Base-by-base conservation (phyloP, 176 grass and related monocot species). In the Hordeum marinum region DNA sequence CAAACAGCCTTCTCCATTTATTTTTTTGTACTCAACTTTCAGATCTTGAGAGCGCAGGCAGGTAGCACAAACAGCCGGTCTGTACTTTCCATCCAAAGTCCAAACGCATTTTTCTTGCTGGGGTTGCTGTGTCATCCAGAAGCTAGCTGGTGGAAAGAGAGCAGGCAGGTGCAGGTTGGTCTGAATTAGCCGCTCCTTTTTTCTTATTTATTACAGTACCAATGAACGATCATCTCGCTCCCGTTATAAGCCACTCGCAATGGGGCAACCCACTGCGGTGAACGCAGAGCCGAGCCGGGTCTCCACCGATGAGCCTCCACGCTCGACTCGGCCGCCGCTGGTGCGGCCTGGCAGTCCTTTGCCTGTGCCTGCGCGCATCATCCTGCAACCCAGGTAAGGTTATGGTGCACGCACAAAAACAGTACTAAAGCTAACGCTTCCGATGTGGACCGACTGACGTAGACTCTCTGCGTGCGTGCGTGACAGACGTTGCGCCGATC, bases 101-200 rank as follows among this genome's bases (percentile, higher is more conserved):
- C 55, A 78, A 18, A 25, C 76, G 23, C n/a, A 6, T 68, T 68
- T 9, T 78, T 10, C 57, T 41, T 78, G 57, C 55, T 0, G 76
- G 35, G 0, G 76, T 40, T 41, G 55, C 57, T 29, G 29, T 78
- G 9, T 80, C 58, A 80, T 43, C 77, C 61, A 82, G 54, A 70
- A 77, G 18, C 62, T 21, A 57, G 54, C 54, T 7, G 13, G 23
- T 63, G 75, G 17, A 70, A 83, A 55, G 69, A 35, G 21, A 52
- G 27, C 0, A n/a, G 73, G 59, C 68, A 76, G 90, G 67, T 86
- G 62, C 75, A 23, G 68, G 59, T 83, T 76, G 90, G 83, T 70
- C 40, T 80, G 90, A 89, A 86, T 79, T 37, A 39, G 39, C 48
- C 15, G 17, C 10, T 20, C 17, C 10, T 59, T 70, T 65, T 8